Evolutionary conservation across 2,329 filamentous ascomycete species (phyloP).

Genomic region (Paraphoma chrysanthemicola): DNA sequence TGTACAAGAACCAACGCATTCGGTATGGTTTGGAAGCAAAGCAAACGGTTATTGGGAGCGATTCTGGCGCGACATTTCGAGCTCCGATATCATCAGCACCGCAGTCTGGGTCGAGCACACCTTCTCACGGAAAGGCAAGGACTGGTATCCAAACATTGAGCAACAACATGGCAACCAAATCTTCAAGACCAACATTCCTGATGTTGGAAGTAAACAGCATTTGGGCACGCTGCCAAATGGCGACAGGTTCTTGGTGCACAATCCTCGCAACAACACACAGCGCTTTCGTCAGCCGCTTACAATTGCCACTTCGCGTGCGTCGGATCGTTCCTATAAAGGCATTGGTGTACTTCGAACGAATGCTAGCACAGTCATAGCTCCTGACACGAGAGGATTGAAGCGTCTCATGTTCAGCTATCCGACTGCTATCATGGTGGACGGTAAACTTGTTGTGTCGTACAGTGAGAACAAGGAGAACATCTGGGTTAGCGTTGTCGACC

Average conservation of each 20-base stretch:
- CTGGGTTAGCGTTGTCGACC: slow-evolving; percentile 17
- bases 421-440: slow-evolving; percentile 14
- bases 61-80: slow-evolving; percentile 19
- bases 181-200: slow-evolving; percentile 17
- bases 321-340: slow-evolving; percentile 7
- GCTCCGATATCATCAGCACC: slow-evolving; percentile 11
- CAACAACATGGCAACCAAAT: slow-evolving; percentile 14
- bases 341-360: slow-evolving; percentile 18
- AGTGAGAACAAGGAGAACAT: slow-evolving; percentile 25
- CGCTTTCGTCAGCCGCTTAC: slow-evolving; percentile 14
- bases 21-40: slow-evolving; percentile 15
- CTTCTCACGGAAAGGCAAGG: background rate
- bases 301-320: slow-evolving; percentile 11
- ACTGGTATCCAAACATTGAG: slow-evolving; percentile 14
- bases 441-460: slow-evolving; percentile 14
- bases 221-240: slow-evolving; percentile 10
- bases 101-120: slow-evolving; percentile 18
- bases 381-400: slow-evolving; percentile 16
- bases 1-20: slow-evolving; percentile 18
- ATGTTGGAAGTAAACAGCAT: slow-evolving; percentile 18
- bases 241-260: slow-evolving; percentile 14
- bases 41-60: slow-evolving; percentile 14
- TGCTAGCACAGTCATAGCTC: slow-evolving; percentile 15
- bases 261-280: slow-evolving; percentile 15
- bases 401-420: slow-evolving; percentile 20